Base-by-base conservation (phyloP, 139 green algal genomes). In the Picochlorum sp. region DNA sequence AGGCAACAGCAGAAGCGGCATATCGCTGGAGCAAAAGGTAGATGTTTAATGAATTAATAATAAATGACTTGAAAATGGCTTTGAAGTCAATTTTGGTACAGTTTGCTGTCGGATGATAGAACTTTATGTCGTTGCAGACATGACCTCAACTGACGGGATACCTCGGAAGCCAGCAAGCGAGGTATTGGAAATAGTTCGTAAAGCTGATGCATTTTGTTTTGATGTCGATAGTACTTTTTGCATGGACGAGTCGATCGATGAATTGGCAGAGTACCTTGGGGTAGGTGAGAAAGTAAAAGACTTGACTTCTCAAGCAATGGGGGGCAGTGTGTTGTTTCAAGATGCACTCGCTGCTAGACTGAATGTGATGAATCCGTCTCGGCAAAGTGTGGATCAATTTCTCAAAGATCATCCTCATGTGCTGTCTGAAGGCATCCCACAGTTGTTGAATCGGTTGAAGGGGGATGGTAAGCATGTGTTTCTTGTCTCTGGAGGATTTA, bases 191-290 rank as follows among this genome's bases (percentile, higher is more conserved):
- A 44, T 40, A 28, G 14, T 53, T 9, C 24, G 28, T 20, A 13
- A 20, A 5, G 63, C 69, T 6, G 56, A 96, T 64, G 85, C 84
- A 0, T 80, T 97, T 8, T 93, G 81, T 57, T 96, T 98, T 61
- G 92, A 98, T 61, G 92, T 98, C 1, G 92, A 98, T 72, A 90
- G 76, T 75, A 98, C 92, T 0, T 88, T 98, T 69, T 95, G 88
- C 66, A 59, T 81, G 8, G 90, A 98, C 57, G 93, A 99, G 60
- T 94, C 85, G 20, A 97, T 99, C 32, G 91, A 99, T 57, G 93
- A 96, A 63, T 71, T 99, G 3, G 93, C 92, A 7, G 86, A 75
- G 0, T 96, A 85, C 63, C 63, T 95, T 5, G 93, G 93, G 2
- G 75, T 86, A 2, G 91, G 89, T 9, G 84, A 95, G 33, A 63